These are phyloP conservation scores for Diplocarpon mali DNA, from an alignment of 2,329 filamentous ascomycete species.

Conservation along the genomic window DNA sequence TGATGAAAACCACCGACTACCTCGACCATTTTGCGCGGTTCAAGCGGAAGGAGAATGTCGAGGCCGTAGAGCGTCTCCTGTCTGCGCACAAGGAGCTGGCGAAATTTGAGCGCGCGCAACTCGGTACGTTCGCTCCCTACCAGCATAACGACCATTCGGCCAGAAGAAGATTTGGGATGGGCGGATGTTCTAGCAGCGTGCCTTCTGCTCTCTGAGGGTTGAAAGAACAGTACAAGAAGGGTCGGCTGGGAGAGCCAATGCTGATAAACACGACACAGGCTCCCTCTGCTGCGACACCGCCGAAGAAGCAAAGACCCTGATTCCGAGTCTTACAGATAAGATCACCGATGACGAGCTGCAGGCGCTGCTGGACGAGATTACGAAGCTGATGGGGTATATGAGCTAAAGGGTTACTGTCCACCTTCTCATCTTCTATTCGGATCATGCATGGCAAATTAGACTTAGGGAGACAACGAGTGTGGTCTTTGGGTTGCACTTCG, in stretches of 20 bases:
- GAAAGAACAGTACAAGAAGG: too few species aligned
- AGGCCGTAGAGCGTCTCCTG: constrained; percentile 83
- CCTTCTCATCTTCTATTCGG: not conserved
- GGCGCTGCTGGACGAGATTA: constrained; percentile 81
- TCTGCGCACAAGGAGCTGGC: constrained; percentile 70
- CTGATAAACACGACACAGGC: constrained; percentile 39
- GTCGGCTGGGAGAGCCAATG: not conserved
- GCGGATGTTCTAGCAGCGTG: not conserved
- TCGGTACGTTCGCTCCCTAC: constrained; percentile 47
- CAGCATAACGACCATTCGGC: not conserved
- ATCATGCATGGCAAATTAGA: not conserved
- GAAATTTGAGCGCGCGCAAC: constrained; percentile 86
- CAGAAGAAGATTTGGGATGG: too few species aligned
- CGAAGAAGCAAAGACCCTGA: constrained; percentile 93
- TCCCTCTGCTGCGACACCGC: constrained; percentile 85
- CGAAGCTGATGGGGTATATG: constrained; percentile 48
- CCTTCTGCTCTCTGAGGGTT: not conserved
- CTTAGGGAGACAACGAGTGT: not conserved
- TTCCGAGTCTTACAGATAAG: constrained; percentile 81
- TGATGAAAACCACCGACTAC: constrained; percentile 83
- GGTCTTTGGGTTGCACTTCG: not conserved
- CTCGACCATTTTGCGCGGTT: constrained; percentile 91
- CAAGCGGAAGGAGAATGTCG: constrained; percentile 88
- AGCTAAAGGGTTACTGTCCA: constrained; percentile 3
- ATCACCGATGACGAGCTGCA: constrained; percentile 83